Evolutionary conservation across 306 rosid genomes (phyloP), one percentile per base, ranked within the genome.

Genomic region (Quercus bicolor): DNA sequence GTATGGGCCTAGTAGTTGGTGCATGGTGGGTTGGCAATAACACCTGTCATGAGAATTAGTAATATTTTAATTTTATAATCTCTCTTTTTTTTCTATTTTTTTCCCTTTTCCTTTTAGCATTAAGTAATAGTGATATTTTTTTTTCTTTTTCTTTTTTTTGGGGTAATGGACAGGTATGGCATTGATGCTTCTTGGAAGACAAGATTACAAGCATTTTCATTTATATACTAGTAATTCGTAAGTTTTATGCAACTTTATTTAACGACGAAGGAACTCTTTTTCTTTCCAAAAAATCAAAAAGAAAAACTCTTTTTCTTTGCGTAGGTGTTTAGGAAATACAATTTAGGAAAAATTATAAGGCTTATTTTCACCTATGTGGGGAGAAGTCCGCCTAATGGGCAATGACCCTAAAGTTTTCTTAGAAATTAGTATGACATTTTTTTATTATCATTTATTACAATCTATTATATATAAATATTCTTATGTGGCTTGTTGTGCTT

Each of bases 161-260:
- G 53, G 53, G 5, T 48, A 73, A 28, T 60, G 29, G 65, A 14
- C 40, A 62, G 40, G 40, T 62, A 62, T 66, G 66, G 90, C 83
- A 86, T 82, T 33, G 88, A 85, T 85, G 84, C 77, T 43, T 56
- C 70, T 52, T 79, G 45, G 71, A 37, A 68, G 79, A 59, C 75
- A 56, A 56, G 61, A 68, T 56, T 28, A 56, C 18, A 29, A 37
- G 57, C 57, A 73, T 28, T 73, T n/a, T 16, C 18, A 59, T 65
- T 65, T 82, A 43, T 34, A 8, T 64, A 26, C 28, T 26, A 26
- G 28, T 26, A 65, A 43, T 65, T 37, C 2, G n/a, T 31, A 16
- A 24, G 14, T 60, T 23, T 43, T 31, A 55, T 53, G 18, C 57
- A 71, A 66, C 62, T 81, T 76, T 64, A 73, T 24, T 72, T 68